Percentiles rank a stretch among this genome's conserved stretches.
These are phyloP conservation scores for Piedraia hortae DNA, from an alignment of 2,329 filamentous ascomycete genomes.

Conservation along the genomic window DNA sequence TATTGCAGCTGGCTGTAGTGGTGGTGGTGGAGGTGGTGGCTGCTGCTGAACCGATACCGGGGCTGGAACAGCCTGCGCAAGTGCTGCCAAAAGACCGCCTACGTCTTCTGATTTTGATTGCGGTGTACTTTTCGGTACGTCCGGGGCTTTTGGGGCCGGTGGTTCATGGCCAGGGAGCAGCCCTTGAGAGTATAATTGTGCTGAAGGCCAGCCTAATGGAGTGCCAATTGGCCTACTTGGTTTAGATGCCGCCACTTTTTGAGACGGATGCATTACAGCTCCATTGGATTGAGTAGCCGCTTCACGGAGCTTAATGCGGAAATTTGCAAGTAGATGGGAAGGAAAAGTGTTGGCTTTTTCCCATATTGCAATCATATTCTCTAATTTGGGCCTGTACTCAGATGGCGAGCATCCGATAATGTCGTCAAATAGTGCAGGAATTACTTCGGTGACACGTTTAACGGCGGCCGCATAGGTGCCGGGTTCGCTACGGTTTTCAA, in stretches of 20 bases:
- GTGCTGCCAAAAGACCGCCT: constrained; percentile 12
- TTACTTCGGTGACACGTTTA: constrained; percentile 82
- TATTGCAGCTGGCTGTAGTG: constrained; percentile 1
- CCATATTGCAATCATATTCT: constrained; percentile 91
- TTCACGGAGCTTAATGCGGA: constrained; percentile 34
- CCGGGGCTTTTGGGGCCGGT: constrained; percentile 1
- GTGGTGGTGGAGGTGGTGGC: constrained; percentile 4
- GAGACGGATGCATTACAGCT: constrained; percentile 3
- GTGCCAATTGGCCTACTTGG: constrained; percentile 9
- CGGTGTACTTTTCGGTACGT: constrained; percentile 3
- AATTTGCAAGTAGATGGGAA: constrained; percentile 44
- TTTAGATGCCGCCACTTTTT: constrained; percentile 9
- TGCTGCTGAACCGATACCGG: constrained; percentile 5
- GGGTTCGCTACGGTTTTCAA: constrained; percentile 44
- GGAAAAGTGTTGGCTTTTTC: constrained; percentile 88
- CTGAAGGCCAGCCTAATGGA: constrained; percentile 10
- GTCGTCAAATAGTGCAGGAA: constrained; percentile 86
- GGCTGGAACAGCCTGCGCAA: constrained; percentile 9
- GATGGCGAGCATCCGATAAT: constrained; percentile 66
- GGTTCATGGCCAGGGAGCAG: constrained; percentile 5
- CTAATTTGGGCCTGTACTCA: constrained; percentile 96
- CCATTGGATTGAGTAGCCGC: constrained; percentile 3
- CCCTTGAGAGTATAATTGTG: constrained; percentile 10
- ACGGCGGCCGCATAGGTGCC: constrained; percentile 89
- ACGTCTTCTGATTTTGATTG: constrained; percentile 9